Evolutionary conservation across 176 grass and related monocot species (phyloP), one percentile per base, ranked within the genome.

Genomic region (sorghum (Sorghum bicolor)): DNA sequence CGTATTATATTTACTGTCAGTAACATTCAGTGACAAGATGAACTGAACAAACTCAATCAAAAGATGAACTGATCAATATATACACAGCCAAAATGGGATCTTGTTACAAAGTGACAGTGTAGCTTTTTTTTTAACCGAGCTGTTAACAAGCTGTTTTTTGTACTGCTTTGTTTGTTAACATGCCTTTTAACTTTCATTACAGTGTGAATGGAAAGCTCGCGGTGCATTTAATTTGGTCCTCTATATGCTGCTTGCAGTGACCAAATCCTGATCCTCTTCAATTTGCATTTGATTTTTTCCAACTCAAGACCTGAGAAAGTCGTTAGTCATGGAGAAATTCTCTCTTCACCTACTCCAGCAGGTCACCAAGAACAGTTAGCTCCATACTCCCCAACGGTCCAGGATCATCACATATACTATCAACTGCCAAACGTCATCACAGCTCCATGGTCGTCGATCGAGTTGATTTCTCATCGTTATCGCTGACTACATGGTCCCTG

Each of bases 241-340:
- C 43, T 10, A 0, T 48, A 62, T 29, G 71, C 22, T 8, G 0
- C 39, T 47, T 9, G 20, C 19, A 16, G 8, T 8, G 33, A 72
- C n/a, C 32, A 66, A 78, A 29, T 39, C 41, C 45, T 15, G 13
- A 15, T 65, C n/a, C 6, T 36, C 37, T 28, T 28, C 19, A 12
- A 32, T 45, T 11, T 25, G 41, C 17, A 32, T 12, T 22, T 20
- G 9, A 22, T 24, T 63, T 77, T 72, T 33, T 67, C 64, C 32
- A 82, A 37, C 24, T 70, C 41, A 82, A 57, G 88, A 89, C 60
- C 67, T 73, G 67, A 50, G 70, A 10, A 76, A 64, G 77, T 85
- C 63, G 70, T 81, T 67, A 39, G 25, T 25, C 28, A 14, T 19
- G n/a, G 8, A 65, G 53, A 11, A 16, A 53, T 40, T 62, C 20